Conservation (phyloP, 345 rosid genomes). For the Camelina sativa region DNA sequence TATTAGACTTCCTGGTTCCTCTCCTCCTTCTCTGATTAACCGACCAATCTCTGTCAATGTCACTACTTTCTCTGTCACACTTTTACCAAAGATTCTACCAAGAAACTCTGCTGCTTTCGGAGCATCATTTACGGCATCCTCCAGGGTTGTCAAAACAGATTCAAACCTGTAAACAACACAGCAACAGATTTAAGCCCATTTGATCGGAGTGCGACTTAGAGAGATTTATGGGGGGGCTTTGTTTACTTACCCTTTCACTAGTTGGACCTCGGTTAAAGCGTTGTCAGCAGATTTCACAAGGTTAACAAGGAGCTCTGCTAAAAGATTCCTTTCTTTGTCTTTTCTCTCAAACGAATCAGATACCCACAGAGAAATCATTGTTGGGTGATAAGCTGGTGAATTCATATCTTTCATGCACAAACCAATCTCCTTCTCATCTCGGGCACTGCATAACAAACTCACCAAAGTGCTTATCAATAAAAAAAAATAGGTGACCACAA, state of each 20-base stretch:
- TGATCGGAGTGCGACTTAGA: not conserved
- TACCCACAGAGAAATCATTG: conserved; percentile 92
- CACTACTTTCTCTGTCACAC: conserved; percentile 54
- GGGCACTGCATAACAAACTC: conserved; percentile 61
- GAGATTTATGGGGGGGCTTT: not conserved
- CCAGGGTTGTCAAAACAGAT: conserved; percentile 67
- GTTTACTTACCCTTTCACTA: conserved; percentile 71
- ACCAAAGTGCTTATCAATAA: conserved; percentile 7
- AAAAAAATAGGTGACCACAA: not conserved
- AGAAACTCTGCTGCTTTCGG: conserved; percentile 92
- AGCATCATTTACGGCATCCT: conserved; percentile 91
- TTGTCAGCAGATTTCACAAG: conserved; percentile 61
- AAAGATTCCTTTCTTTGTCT: conserved; percentile 81
- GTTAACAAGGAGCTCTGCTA: conserved; percentile 78
- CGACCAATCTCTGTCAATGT: conserved; percentile 61
- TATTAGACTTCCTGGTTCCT: conserved; percentile 62
- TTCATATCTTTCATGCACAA: conserved; percentile 85
- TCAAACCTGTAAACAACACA: conserved; percentile 60
- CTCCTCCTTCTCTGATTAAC: conserved; percentile 72
- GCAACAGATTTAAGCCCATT: not conserved
- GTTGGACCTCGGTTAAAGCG: conserved; percentile 55
- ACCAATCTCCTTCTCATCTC: conserved; percentile 86
- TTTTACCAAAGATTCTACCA: conserved; percentile 67
- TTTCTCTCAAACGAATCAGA: conserved; percentile 95
- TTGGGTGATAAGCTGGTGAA: conserved; percentile 76